These are phyloP conservation scores for Nidula microcarpa DNA, from an alignment of 768 basidiomycete genomes.

Conservation along the genomic window DNA sequence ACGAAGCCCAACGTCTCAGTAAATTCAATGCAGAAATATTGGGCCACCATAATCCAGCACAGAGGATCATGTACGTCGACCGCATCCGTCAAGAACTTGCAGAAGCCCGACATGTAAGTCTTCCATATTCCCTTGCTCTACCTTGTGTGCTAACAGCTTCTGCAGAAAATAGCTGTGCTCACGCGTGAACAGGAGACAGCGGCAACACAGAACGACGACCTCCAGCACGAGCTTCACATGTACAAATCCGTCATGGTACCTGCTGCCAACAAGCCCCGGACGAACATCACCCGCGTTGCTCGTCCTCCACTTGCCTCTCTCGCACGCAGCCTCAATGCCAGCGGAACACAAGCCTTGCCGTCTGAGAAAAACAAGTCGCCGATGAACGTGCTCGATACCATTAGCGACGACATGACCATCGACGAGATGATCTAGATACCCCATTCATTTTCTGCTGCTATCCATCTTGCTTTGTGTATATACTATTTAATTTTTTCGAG, in stretches of 20 bases:
- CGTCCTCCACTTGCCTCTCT: constrained; percentile 45
- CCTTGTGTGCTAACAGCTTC: neutral
- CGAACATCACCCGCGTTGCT: constrained; percentile 46
- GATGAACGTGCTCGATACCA: constrained; percentile 19
- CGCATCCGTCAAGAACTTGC: constrained; percentile 77
- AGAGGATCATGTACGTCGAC: constrained; percentile 86
- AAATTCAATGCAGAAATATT: constrained; percentile 84
- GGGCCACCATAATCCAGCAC: constrained; percentile 79
- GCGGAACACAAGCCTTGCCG: constrained; percentile 1
- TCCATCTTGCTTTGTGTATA: neutral
- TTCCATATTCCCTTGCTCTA: neutral
- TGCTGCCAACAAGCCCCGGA: constrained; percentile 47
- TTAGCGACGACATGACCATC: constrained; percentile 48
- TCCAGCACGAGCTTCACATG: constrained; percentile 52
- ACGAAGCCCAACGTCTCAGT: constrained; percentile 72
- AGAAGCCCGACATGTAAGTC: constrained; percentile 73
- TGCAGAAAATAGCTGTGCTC: constrained; percentile 46
- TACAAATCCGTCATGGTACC: constrained; percentile 58
- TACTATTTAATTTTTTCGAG: neutral
- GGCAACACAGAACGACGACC: constrained; percentile 37
- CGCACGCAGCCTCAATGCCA: constrained; percentile 31
- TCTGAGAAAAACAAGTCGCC: constrained; percentile 5
- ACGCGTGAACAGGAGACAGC: constrained; percentile 46
- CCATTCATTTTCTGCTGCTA: neutral
- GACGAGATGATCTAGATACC: constrained; percentile 34